phyloP scores from a whole-genome alignment of 805 yeast genomes.

The Clavispora carvajalis region DNA sequence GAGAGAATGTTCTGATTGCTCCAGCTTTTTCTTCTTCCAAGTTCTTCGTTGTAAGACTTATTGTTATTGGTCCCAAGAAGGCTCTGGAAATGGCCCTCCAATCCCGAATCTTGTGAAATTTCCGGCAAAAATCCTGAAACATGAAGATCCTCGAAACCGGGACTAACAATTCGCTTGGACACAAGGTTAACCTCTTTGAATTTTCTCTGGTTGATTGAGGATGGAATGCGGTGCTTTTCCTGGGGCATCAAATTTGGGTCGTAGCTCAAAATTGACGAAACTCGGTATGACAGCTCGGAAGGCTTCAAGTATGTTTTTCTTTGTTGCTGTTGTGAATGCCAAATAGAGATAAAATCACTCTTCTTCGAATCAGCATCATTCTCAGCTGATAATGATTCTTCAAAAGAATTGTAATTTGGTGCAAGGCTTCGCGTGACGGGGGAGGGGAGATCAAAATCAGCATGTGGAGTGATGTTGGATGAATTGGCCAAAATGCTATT shows the following conservation, averaged over 20 bases:
- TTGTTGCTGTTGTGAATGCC: conserved; percentile 36
- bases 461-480: conserved; percentile 33
- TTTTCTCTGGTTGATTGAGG: conserved; percentile 22
- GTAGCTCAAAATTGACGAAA: conserved; percentile 12
- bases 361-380: conserved; percentile 29
- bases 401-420: conserved; percentile 23
- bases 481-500: conserved; percentile 38
- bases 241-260: conserved; percentile 10
- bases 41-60: not conserved
- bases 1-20: conserved; percentile 27
- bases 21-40: conserved; percentile 15
- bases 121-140: conserved; percentile 43
- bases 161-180: conserved; percentile 39
- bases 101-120: conserved; percentile 43
- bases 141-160: conserved; percentile 37
- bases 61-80: conserved; percentile 15
- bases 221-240: conserved; percentile 20
- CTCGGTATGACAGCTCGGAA: conserved; percentile 7
- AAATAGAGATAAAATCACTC: conserved; percentile 31
- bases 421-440: not conserved
- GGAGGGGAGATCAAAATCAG: conserved; percentile 1
- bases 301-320: conserved; percentile 7
- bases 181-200: conserved; percentile 39
- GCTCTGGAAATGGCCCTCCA: conserved; percentile 39
- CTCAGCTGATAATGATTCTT: conserved; percentile 39